A percentile compares a stretch with the other conserved stretches of the same genome.
phyloP scores from a whole-genome alignment of 129 eudicot genomes.

The Helichrysum umbraculigerum region DNA sequence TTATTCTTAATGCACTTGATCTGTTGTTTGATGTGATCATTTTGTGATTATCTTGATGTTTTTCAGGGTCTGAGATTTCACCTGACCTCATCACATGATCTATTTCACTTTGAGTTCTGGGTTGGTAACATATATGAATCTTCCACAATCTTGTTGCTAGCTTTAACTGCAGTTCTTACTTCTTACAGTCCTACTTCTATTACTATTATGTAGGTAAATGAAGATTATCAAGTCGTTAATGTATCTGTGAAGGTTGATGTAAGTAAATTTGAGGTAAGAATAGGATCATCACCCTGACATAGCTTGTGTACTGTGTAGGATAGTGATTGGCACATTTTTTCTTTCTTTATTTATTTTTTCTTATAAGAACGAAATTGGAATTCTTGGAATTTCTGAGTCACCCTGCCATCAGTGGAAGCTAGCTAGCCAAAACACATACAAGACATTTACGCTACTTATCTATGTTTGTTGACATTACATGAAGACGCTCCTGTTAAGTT shows the following conservation, averaged over 20 bases:
- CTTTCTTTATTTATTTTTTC: neutral
- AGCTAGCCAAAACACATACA: neutral
- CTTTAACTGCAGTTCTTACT: neutral
- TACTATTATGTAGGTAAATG: conserved; percentile 56
- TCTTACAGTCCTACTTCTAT: neutral
- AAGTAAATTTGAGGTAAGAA: conserved; percentile 61
- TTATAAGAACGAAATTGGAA: neutral
- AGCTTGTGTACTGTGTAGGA: conserved; percentile 11
- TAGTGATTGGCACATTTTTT: conserved; percentile 12
- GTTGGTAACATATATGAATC: conserved; percentile 52
- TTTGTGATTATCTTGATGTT: conserved; percentile 5
- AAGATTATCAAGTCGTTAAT: conserved; percentile 78
- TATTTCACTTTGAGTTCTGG: conserved; percentile 83
- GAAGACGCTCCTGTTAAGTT: conserved; percentile 18
- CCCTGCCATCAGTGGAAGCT: no score
- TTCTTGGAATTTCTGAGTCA: neutral
- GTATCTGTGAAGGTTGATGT: conserved; percentile 66
- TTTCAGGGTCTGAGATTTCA: conserved; percentile 77
- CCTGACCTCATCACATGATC: conserved; percentile 81
- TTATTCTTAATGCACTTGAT: conserved; percentile 15
- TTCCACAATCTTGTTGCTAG: conserved; percentile 9
- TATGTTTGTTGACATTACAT: conserved; percentile 24
- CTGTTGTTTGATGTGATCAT: conserved; percentile 5
- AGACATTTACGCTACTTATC: neutral
- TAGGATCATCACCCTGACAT: conserved; percentile 14